These are phyloP conservation scores for Pseudocercospora crystallina DNA, from an alignment of 2,329 filamentous ascomycete species.

Conservation along the genomic window DNA sequence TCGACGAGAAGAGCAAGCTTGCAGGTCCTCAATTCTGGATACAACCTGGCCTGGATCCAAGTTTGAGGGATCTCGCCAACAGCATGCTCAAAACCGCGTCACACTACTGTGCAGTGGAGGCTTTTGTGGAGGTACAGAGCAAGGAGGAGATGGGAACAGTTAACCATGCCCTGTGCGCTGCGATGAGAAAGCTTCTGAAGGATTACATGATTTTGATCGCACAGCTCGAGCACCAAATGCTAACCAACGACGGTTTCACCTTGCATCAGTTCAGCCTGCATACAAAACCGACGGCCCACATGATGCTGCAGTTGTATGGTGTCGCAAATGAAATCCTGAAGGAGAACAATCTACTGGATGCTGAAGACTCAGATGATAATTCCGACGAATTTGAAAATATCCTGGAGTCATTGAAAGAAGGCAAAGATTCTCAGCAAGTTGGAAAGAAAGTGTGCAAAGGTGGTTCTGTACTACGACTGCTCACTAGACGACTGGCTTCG, in stretches of 20 bases:
- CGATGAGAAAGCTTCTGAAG: constrained; percentile 84
- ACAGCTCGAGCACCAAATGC: constrained; percentile 87
- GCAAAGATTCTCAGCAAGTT: constrained; percentile 78
- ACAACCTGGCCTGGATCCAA: constrained; percentile 81
- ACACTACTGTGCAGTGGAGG: constrained; percentile 86
- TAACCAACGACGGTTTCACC: constrained; percentile 86
- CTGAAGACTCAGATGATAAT: constrained; percentile 63
- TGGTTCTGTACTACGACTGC: constrained; percentile 85
- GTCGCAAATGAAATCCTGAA: constrained; percentile 84
- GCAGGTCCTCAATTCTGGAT: constrained; percentile 80
- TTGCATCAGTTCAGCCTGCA: constrained; percentile 91
- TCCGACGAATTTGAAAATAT: constrained; percentile 88
- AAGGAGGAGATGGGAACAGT: constrained; percentile 90
- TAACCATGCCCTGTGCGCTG: constrained; percentile 94
- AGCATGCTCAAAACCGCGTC: constrained; percentile 94
- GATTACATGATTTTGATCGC: constrained; percentile 92
- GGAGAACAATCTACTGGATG: constrained; percentile 82
- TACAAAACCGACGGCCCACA: constrained; percentile 84
- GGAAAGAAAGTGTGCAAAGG: constrained; percentile 94
- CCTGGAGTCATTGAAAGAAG: constrained; percentile 82
- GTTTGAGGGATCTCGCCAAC: constrained; percentile 78
- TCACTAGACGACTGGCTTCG: constrained; percentile 79
- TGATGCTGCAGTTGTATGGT: constrained; percentile 85
- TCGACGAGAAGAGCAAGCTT: constrained; percentile 81
- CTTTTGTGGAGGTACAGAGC: constrained; percentile 92